Conservation (phyloP, 345 rosid species). For the Salix dunnii region DNA sequence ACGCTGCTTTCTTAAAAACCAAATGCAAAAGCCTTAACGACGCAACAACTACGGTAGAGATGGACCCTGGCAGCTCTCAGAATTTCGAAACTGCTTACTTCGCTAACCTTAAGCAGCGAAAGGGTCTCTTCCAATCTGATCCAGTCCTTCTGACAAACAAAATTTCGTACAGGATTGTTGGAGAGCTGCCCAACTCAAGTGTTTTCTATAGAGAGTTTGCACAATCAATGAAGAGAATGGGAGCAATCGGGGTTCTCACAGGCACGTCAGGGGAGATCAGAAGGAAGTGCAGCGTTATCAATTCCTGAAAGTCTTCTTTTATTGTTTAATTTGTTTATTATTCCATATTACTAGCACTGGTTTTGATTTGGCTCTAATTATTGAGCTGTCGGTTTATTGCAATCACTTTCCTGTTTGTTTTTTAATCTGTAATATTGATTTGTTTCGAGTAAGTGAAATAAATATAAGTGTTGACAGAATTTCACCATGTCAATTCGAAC, state of each 20-base stretch:
- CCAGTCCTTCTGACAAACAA: slow-evolving; percentile 26
- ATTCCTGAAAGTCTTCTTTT: not conserved
- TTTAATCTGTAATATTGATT: no score
- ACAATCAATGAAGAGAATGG: not conserved
- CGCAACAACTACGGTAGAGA: slow-evolving; percentile 25
- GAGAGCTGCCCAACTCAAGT: not conserved
- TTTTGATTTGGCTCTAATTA: not conserved
- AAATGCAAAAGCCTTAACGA: slow-evolving; percentile 32
- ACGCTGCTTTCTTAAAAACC: slow-evolving; percentile 34
- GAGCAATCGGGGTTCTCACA: not conserved
- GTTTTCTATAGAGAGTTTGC: not conserved
- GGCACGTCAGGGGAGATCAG: not conserved
- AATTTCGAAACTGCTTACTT: slow-evolving; percentile 49
- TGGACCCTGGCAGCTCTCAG: slow-evolving; percentile 46
- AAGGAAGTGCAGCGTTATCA: not conserved
- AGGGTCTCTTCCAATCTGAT: slow-evolving; percentile 52
- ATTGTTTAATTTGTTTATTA: not conserved
- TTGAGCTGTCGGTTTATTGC: not conserved
- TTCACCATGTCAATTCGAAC: no score
- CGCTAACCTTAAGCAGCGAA: slow-evolving; percentile 28
- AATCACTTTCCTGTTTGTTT: not conserved
- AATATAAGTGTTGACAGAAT: no score
- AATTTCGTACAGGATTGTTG: not conserved
- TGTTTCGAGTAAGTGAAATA: no score
- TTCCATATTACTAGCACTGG: not conserved